phyloP scores from a whole-genome alignment of 352 stramenopile genomes.

The Globisporangium apiculatum region DNA sequence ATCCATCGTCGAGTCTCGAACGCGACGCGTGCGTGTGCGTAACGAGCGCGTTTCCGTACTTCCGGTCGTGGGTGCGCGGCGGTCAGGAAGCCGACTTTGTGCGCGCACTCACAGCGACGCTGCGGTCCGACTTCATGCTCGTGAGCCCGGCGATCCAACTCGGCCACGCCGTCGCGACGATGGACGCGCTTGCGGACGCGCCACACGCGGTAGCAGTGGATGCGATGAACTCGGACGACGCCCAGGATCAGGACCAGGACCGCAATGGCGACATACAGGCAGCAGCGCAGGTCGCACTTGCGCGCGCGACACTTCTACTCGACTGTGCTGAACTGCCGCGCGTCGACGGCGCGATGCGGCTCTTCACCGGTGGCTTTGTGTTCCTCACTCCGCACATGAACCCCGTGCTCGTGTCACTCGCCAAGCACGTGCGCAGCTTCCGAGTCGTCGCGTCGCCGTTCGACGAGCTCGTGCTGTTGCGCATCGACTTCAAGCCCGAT shows the following conservation, averaged over 20 bases:
- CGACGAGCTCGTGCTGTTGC: constrained; percentile 63
- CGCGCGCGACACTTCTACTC: constrained; percentile 39
- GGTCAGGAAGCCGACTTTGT: constrained; percentile 40
- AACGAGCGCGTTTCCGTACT: constrained; percentile 51
- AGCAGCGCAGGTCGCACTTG: constrained; percentile 11
- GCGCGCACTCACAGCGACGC: constrained; percentile 23
- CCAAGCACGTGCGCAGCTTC: constrained; percentile 42
- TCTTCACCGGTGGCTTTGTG: constrained; percentile 52
- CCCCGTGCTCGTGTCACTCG: constrained; percentile 57
- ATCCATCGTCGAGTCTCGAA: too few relatives aligned
- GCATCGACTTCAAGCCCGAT: constrained; percentile 40
- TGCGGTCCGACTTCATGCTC: constrained; percentile 68
- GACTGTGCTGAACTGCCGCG: constrained; percentile 35
- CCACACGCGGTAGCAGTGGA: neutral
- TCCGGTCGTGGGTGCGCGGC: constrained; percentile 52
- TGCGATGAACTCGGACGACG: neutral
- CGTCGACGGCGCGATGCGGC: constrained; percentile 37
- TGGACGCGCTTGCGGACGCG: constrained; percentile 24
- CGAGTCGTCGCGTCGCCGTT: constrained; percentile 36
- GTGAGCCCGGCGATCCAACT: constrained; percentile 39
- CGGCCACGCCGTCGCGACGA: constrained; percentile 24
- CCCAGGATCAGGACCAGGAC: neutral
- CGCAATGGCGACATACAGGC: neutral
- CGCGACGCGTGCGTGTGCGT: constrained; percentile 25
- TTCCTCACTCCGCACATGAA: constrained; percentile 51